Evolutionary conservation across 441 rosid genomes (phyloP).

Genomic region (Kokia cookei): DNA sequence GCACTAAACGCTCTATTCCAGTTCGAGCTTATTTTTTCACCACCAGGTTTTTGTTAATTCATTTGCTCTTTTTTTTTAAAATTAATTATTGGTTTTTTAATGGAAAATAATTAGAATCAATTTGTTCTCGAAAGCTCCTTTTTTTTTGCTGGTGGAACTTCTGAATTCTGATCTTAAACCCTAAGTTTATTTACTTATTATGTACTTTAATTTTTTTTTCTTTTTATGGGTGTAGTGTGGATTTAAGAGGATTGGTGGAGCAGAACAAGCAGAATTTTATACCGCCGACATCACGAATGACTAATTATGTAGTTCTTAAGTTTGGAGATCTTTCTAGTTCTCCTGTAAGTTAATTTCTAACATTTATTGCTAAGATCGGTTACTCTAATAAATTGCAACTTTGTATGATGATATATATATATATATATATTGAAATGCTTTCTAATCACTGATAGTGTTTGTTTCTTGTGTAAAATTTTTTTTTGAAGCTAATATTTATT

Average conservation of each 20-base stretch:
- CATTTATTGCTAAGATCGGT: neutral
- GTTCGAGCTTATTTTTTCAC: conserved; percentile 86
- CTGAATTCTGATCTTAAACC: neutral
- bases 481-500: neutral
- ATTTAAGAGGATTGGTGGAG: conserved; percentile 81
- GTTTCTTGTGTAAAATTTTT: neutral
- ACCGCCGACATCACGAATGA: conserved; percentile 87
- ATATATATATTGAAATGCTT: neutral
- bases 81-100: neutral
- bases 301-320: conserved; percentile 79
- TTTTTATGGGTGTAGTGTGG: conserved; percentile 56
- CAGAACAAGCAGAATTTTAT: conserved; percentile 77
- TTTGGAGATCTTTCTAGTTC: conserved; percentile 57
- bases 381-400: neutral
- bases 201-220: neutral
- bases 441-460: neutral
- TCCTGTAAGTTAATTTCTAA: conserved; percentile 37
- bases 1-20: conserved; percentile 53
- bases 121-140: neutral
- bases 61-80: neutral
- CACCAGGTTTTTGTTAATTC: conserved; percentile 48
- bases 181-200: neutral
- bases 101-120: neutral
- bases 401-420: neutral
- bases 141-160: neutral